These are phyloP conservation scores for Pseudogymnoascus sp. DNA, from an alignment of 2,329 filamentous ascomycete genomes.

Conservation along the genomic window DNA sequence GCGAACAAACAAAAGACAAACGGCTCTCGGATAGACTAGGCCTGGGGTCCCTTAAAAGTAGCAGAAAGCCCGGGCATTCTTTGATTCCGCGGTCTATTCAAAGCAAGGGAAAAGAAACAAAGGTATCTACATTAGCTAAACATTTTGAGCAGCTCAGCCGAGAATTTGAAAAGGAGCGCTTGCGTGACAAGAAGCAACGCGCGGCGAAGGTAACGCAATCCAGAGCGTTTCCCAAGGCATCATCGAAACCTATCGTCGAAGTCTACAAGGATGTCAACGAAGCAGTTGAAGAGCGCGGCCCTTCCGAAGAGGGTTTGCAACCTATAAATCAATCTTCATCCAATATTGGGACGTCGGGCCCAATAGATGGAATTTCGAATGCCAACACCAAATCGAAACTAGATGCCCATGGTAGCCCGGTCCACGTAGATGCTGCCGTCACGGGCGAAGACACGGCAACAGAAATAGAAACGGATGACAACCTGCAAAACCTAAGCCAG, in stretches of 20 bases:
- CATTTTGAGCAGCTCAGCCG: constrained; percentile 96
- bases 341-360: neutral
- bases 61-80: constrained; percentile 54
- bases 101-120: constrained; percentile 60
- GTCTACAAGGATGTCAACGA: constrained; percentile 92
- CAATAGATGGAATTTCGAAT: neutral
- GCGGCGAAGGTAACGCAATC: constrained; percentile 69
- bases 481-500: constrained; percentile 43
- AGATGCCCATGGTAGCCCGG: neutral
- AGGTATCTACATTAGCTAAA: constrained; percentile 84
- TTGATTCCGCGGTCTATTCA: constrained; percentile 83
- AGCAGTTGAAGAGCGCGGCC: constrained; percentile 74
- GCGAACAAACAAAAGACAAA: constrained; percentile 45
- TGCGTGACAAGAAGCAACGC: constrained; percentile 74
- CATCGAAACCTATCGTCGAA: constrained; percentile 92
- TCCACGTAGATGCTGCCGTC: constrained; percentile 22
- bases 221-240: constrained; percentile 79
- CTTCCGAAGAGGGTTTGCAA: constrained; percentile 52
- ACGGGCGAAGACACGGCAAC: constrained; percentile 26
- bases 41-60: constrained; percentile 55
- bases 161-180: constrained; percentile 91
- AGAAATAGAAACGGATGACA: constrained; percentile 37
- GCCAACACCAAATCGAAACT: neutral
- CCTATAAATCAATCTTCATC: constrained; percentile 14
- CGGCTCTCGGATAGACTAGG: constrained; percentile 69